phyloP scores from a whole-genome alignment of 1,139 yeast species.

The Wickerhamomyces sp. region DNA sequence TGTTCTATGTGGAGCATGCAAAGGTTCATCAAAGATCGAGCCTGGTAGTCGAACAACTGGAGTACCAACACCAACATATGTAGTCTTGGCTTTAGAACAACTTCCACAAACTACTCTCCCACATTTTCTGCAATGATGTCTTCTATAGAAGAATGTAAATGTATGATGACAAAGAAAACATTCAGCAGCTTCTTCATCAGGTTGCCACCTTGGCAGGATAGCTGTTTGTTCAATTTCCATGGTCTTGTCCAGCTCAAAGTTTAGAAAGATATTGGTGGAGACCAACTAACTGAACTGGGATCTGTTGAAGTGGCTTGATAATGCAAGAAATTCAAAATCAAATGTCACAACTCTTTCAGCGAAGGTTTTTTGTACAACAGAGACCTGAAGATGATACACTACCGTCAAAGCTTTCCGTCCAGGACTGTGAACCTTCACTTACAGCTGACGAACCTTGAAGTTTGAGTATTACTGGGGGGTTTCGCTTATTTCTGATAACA shows the following conservation, averaged over 20 bases:
- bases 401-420: too few species aligned
- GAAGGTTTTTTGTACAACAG: too few species aligned
- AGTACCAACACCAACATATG: slow-evolving; percentile 36
- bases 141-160: slow-evolving; percentile 66
- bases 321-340: too few species aligned
- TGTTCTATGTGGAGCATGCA: slow-evolving; percentile 54
- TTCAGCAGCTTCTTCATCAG: slow-evolving; percentile 52
- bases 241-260: background rate
- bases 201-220: slow-evolving; percentile 57
- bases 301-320: too few species aligned
- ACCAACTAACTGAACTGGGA: too few species aligned
- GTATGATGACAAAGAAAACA: slow-evolving; percentile 58
- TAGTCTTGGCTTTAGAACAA: slow-evolving; percentile 49
- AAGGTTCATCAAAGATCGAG: slow-evolving; percentile 42
- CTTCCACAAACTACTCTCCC: slow-evolving; percentile 70
- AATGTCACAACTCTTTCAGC: too few species aligned
- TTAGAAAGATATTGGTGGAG: background rate
- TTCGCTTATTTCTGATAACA: too few species aligned
- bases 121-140: slow-evolving; percentile 88
- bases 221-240: background rate
- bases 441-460: too few species aligned
- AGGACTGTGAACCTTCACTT: too few species aligned
- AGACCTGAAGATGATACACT: too few species aligned
- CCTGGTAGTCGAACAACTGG: slow-evolving; percentile 33
- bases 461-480: too few species aligned